Evolutionary conservation across 148 eudicot genomes (phyloP), one percentile per base, ranked within the genome.

Genomic region (Vaccinium vitisidaea): DNA sequence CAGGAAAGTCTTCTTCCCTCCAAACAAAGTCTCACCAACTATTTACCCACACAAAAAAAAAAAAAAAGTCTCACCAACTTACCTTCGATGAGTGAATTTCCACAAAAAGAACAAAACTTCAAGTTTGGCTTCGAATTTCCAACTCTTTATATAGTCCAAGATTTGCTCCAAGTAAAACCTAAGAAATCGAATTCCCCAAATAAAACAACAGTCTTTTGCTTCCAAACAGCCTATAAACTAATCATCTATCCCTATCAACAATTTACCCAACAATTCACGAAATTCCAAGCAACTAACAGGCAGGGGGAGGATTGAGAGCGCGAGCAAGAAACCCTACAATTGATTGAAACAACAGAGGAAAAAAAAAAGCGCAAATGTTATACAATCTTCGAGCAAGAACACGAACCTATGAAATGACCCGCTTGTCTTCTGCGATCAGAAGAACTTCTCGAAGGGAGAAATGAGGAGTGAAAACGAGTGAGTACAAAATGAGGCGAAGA

Each of bases 151-250:
- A 53, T 27, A 78, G 63, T 50, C 67, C 82, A 79, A 79, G 82
- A 27, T 79, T 79, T 79, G 67, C 82, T 55, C 82, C 67, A 79
- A 79, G 82, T 55, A 55, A 39, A 39, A 79, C 82, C 67, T 79
- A 79, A 65, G 61, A 79, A 79, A 30, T 56, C 82, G 48, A 79
- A 53, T 78, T 23, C 82, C 82, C 58, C 82, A 79, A 50, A 79
- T 79, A 79, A 63, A 79, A 55, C 82, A 79, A 79, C 23, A 30
- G 43, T 30, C 32, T 27, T 56, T 56, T 56, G 67, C 80, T 52
- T 78, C 82, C 67, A 79, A 79, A 30, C 67, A 79, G 23, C 67
- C 82, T 55, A 79, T 6, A 79, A 79, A 77, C 80, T 77, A 77
- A 55, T 25, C 67, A 56, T 13, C 67, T 79, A 55, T 30, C 49